phyloP scores from a whole-genome alignment of 345 rosid species.

The Pistacia atlantica region DNA sequence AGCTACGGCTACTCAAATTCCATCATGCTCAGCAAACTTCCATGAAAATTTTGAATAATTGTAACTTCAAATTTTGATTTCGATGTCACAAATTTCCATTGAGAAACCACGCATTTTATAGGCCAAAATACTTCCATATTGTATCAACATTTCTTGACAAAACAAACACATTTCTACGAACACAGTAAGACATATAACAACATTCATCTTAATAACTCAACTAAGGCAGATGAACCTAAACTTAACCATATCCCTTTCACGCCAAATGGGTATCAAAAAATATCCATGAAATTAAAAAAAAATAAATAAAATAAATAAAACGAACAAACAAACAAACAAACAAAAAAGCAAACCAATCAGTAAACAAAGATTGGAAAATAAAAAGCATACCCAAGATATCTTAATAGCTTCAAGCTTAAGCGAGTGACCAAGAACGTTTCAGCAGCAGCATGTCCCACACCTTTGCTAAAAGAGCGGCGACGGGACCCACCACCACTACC shows the following conservation, averaged over 20 bases:
- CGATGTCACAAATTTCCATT: neutral
- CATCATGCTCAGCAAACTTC: neutral
- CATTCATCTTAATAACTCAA: too few relatives aligned
- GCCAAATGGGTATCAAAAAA: neutral
- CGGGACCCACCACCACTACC: constrained; percentile 20
- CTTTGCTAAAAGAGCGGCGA: constrained; percentile 44
- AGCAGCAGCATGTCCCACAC: constrained; percentile 62
- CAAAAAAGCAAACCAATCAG: neutral
- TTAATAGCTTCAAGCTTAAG: constrained; percentile 61
- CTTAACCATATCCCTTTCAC: neutral
- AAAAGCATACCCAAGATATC: constrained; percentile 65
- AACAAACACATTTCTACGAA: too few relatives aligned
- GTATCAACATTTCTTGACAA: too few relatives aligned
- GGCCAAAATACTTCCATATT: too few relatives aligned
- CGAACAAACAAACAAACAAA: neutral
- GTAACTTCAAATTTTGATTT: neutral
- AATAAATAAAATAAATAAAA: neutral
- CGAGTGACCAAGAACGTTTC: constrained; percentile 71
- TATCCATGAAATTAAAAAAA: too few relatives aligned
- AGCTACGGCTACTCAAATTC: neutral
- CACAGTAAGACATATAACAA: too few relatives aligned
- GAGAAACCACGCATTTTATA: neutral
- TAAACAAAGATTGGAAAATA: neutral
- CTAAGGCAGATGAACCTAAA: neutral
- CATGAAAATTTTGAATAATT: neutral